Evolutionary conservation across 352 stramenopile genomes (phyloP).

Genomic region (Globisporangium emineosum): DNA sequence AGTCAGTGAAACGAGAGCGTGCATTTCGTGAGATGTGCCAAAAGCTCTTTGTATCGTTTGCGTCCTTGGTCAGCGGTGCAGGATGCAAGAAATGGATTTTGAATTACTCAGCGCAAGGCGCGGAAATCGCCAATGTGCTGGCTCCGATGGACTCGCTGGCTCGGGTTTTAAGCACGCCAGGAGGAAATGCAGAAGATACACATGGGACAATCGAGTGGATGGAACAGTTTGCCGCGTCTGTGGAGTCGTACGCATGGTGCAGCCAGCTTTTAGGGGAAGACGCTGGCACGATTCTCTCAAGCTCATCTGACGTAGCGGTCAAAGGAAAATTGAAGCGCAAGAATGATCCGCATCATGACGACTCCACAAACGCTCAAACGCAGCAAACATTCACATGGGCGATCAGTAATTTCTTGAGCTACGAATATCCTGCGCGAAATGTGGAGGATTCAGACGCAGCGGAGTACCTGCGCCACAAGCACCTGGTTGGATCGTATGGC

Average conservation of each 20-base stretch:
- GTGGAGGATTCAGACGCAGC: neutral
- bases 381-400: constrained; percentile 34
- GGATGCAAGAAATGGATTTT: constrained; percentile 55
- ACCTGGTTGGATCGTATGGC: constrained; percentile 14
- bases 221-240: constrained; percentile 54
- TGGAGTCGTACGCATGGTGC: constrained; percentile 60
- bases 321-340: constrained; percentile 35
- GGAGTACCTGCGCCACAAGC: constrained; percentile 9
- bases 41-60: constrained; percentile 48
- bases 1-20: constrained; percentile 30
- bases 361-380: neutral
- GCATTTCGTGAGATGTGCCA: constrained; percentile 40
- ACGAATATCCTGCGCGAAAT: constrained; percentile 14
- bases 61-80: constrained; percentile 31
- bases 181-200: neutral
- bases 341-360: constrained; percentile 10
- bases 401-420: constrained; percentile 32
- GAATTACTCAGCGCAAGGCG: constrained; percentile 22
- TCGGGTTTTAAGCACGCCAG: constrained; percentile 14
- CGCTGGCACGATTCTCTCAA: constrained; percentile 20
- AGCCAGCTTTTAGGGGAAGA: constrained; percentile 40
- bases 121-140: constrained; percentile 30
- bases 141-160: constrained; percentile 44
- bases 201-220: constrained; percentile 48
- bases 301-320: neutral